phyloP scores from a whole-genome alignment of 2,329 filamentous ascomycete genomes.

The Aureobasidium melanogenum region DNA sequence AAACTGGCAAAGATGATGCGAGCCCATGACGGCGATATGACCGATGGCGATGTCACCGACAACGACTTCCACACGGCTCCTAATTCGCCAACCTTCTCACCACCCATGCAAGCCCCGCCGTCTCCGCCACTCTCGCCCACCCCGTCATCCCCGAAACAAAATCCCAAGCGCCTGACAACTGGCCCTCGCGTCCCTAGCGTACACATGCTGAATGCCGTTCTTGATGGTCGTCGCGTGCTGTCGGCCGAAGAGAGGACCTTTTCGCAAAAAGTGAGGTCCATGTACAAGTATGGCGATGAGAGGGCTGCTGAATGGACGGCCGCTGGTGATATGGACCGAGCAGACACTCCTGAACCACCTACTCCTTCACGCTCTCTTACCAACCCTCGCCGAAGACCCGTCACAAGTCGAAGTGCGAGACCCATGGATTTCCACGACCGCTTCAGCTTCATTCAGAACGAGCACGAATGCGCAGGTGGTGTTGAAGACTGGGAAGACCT shows the following conservation, averaged over 20 bases:
- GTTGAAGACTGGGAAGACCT: slow-evolving; percentile 58
- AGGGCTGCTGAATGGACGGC: slow-evolving; percentile 37
- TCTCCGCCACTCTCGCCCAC: neutral
- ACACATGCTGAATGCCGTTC: slow-evolving; percentile 28
- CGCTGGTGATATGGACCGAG: neutral
- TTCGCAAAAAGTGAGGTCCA: slow-evolving; percentile 53
- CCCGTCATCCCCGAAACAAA: neutral
- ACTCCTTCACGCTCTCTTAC: neutral
- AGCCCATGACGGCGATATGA: slow-evolving; percentile 16
- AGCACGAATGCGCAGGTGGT: slow-evolving; percentile 52
- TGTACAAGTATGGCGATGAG: slow-evolving; percentile 56
- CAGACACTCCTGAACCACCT: slow-evolving; percentile 13
- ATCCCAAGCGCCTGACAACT: slow-evolving; percentile 17
- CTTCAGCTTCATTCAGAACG: slow-evolving; percentile 34
- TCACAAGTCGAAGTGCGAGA: slow-evolving; percentile 2
- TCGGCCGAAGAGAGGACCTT: slow-evolving; percentile 57
- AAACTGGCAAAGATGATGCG: slow-evolving; percentile 26
- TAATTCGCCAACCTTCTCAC: neutral
- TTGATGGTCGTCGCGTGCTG: slow-evolving; percentile 38
- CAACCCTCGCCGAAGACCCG: slow-evolving; percentile 10
- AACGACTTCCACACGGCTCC: slow-evolving; percentile 7
- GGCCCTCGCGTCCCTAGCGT: slow-evolving; percentile 27
- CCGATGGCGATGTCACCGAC: neutral
- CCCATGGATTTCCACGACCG: slow-evolving; percentile 13
- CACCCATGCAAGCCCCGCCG: neutral